These are phyloP conservation scores for Ascodesmis nigricans DNA, from an alignment of 495 filamentous ascomycete genomes.

Conservation along the genomic window DNA sequence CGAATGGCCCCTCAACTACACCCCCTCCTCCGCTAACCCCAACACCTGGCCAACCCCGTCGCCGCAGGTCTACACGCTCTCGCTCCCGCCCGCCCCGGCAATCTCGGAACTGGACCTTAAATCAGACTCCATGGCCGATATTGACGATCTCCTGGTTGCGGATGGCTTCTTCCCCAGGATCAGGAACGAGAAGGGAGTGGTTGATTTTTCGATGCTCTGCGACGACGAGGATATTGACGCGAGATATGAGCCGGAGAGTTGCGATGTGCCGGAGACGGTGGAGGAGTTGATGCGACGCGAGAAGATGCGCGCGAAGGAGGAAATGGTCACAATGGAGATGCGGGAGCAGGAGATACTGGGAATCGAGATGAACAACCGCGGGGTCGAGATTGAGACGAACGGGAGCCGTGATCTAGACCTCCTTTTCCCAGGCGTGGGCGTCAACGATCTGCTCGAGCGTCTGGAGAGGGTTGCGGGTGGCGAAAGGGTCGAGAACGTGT, in stretches of 20 bases:
- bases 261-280: conserved; percentile 17
- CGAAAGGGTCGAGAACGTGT: conserved; percentile 18
- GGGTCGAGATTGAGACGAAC: too few species aligned
- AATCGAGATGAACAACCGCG: conserved; percentile 13
- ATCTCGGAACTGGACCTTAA: conserved; percentile 45
- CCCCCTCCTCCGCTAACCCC: background rate
- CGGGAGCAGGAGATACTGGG: conserved; percentile 8
- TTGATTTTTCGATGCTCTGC: conserved; percentile 3
- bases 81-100: conserved; percentile 47
- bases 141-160: conserved; percentile 15
- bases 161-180: conserved; percentile 18
- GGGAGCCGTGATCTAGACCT: conserved; percentile 18
- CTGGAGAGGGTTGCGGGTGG: conserved; percentile 20
- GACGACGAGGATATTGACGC: background rate
- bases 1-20: conserved; percentile 19
- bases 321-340: conserved; percentile 16
- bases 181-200: conserved; percentile 7
- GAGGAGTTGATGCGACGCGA: conserved; percentile 17
- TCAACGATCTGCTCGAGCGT: conserved; percentile 18
- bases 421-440: conserved; percentile 19
- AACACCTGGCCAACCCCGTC: conserved; percentile 32
- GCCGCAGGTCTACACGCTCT: conserved; percentile 60
- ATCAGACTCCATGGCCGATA: conserved; percentile 33
- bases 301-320: too few species aligned
- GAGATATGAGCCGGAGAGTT: conserved; percentile 16